These are phyloP conservation scores for Cicer pinnatifidum DNA, from an alignment of 306 rosid species.

Conservation along the genomic window DNA sequence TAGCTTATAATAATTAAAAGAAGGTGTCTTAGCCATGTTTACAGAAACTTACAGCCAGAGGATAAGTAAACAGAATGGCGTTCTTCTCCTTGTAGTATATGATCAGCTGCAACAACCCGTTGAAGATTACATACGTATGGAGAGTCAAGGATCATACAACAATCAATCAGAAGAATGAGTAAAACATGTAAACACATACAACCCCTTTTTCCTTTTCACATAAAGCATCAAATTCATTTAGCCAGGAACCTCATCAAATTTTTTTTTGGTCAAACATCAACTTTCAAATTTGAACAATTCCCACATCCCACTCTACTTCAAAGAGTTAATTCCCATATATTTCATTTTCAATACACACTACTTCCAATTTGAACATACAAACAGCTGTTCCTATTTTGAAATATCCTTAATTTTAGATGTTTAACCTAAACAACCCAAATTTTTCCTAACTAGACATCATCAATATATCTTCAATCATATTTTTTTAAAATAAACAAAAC, in stretches of 20 bases:
- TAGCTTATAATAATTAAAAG: slow-evolving; percentile 8
- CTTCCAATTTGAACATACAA: not conserved
- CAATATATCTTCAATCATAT: not conserved
- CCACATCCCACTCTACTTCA: slow-evolving; percentile 1
- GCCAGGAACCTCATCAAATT: not conserved
- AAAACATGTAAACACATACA: slow-evolving; percentile 34
- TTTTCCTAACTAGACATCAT: not conserved
- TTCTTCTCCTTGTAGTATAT: slow-evolving; percentile 86
- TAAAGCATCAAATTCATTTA: slow-evolving; percentile 26
- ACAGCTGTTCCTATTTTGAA: not conserved
- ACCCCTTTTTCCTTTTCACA: not conserved
- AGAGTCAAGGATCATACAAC: slow-evolving; percentile 65
- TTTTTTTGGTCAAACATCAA: not conserved
- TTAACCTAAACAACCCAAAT: not conserved
- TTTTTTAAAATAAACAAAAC: not conserved
- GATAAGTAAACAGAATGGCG: slow-evolving; percentile 85
- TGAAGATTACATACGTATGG: slow-evolving; percentile 80
- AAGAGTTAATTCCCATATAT: slow-evolving; percentile 8
- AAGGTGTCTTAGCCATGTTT: not conserved
- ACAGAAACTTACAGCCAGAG: slow-evolving; percentile 69
- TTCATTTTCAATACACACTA: slow-evolving; percentile 12
- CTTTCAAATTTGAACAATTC: slow-evolving; percentile 12
- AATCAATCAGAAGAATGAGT: not conserved
- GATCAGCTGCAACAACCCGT: slow-evolving; percentile 81
- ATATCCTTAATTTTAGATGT: not conserved